Evolutionary conservation across 1,139 yeast genomes (phyloP).

Genomic region (Diutina mesorugosa): DNA sequence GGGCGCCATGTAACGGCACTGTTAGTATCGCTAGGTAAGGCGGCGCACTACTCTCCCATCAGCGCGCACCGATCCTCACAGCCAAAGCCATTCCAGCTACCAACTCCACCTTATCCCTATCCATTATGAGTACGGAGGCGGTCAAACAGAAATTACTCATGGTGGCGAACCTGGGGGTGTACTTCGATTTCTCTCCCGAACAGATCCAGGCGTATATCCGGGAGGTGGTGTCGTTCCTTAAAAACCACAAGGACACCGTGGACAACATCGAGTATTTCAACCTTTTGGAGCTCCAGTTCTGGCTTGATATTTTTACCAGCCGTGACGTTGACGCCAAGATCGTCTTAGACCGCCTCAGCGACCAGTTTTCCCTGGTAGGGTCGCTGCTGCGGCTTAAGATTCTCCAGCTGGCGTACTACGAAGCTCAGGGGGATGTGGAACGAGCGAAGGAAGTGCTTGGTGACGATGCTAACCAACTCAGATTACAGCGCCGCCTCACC

Average conservation of each 20-base stretch:
- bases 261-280: constrained; percentile 33
- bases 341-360: constrained; percentile 49
- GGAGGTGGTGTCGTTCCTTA: constrained; percentile 6
- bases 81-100: not conserved
- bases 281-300: constrained; percentile 61
- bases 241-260: constrained; percentile 5
- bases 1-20: not conserved
- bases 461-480: constrained; percentile 21
- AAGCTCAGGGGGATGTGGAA: constrained; percentile 25
- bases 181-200: not conserved
- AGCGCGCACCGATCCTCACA: not conserved
- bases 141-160: not conserved
- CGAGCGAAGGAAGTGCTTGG: constrained; percentile 26
- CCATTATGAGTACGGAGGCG: not conserved
- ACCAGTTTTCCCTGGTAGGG: constrained; percentile 37
- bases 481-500: constrained; percentile 21
- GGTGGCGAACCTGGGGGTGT: not conserved
- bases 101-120: no score
- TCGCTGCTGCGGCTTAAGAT: constrained; percentile 43
- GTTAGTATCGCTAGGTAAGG: not conserved
- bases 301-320: constrained; percentile 47
- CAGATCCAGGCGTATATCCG: not conserved
- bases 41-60: not conserved
- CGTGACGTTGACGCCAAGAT: constrained; percentile 63
- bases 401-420: constrained; percentile 44